phyloP scores from a whole-genome alignment of 225 moss, liverwort and hornwort genomes.

The Polytrichum formosum region DNA sequence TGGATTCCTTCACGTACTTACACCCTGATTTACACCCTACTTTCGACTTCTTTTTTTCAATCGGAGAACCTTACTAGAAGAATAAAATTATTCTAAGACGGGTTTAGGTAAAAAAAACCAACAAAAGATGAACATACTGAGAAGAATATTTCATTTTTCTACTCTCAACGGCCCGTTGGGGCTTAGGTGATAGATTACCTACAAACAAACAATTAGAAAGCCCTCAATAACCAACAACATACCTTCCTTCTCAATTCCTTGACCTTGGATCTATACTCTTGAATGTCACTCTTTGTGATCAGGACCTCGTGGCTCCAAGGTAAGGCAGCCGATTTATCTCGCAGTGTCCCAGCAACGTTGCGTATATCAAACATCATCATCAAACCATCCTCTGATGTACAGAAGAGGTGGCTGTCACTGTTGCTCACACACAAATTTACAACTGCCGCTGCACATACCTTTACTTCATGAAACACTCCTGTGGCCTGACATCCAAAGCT shows the following conservation, averaged over 20 bases:
- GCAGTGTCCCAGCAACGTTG: conserved; percentile 25
- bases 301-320: conserved; percentile 68
- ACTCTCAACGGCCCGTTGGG: too few relatives aligned
- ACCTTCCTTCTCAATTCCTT: conserved; percentile 66
- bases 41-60: too few relatives aligned
- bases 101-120: too few relatives aligned
- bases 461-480: conserved; percentile 77
- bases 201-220: too few relatives aligned
- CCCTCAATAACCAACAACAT: not conserved
- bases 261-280: conserved; percentile 48
- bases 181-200: too few relatives aligned
- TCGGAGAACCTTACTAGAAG: too few relatives aligned
- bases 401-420: conserved; percentile 45
- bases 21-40: too few relatives aligned
- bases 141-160: too few relatives aligned
- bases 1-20: too few relatives aligned
- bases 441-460: conserved; percentile 46
- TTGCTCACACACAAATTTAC: conserved; percentile 53
- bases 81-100: too few relatives aligned
- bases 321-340: conserved; percentile 24
- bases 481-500: conserved; percentile 40
- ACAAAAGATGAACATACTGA: too few relatives aligned
- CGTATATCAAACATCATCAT: conserved; percentile 66
- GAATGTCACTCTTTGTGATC: conserved; percentile 52
- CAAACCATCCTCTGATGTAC: conserved; percentile 65